Percentiles rank a stretch among this genome's conserved stretches.
Evolutionary conservation across 371 early-diverging fungal species (phyloP).

Genomic region (Enterospora canceri): DNA sequence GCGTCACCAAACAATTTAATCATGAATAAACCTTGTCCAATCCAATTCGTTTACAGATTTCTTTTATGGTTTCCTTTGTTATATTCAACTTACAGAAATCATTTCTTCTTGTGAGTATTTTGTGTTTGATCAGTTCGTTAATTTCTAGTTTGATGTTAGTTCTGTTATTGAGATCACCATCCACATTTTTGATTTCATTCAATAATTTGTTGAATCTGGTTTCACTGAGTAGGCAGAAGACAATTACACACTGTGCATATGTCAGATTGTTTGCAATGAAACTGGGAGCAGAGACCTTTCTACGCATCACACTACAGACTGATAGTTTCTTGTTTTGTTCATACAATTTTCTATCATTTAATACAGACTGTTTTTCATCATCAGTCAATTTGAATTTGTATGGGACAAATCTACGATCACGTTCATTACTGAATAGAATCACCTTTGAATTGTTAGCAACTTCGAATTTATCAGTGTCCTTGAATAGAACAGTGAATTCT

Average conservation of each 20-base stretch:
- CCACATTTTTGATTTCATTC: slow-evolving; percentile 3
- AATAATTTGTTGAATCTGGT: slow-evolving; percentile 6
- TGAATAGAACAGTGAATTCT: slow-evolving; percentile 1
- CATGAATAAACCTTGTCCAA: slow-evolving; percentile 3
- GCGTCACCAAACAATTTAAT: neutral
- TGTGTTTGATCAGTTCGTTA: slow-evolving; percentile 2
- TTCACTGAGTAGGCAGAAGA: slow-evolving; percentile 18
- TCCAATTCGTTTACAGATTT: slow-evolving; percentile 20
- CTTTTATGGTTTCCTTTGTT: slow-evolving; percentile 3
- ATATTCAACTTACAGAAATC: slow-evolving; percentile 5
- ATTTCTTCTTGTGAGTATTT: slow-evolving; percentile 1
- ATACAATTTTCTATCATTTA: neutral
- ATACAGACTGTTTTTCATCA: slow-evolving; percentile 6
- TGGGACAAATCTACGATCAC: slow-evolving; percentile 19
- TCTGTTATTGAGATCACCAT: slow-evolving; percentile 14
- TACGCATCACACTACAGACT: neutral
- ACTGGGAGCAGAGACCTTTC: neutral
- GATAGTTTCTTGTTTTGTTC: slow-evolving; percentile 6
- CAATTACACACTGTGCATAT: slow-evolving; percentile 4
- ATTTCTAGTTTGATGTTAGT: slow-evolving; percentile 10
- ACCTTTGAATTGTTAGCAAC: neutral
- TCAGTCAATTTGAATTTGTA: slow-evolving; percentile 13
- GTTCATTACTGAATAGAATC: slow-evolving; percentile 10
- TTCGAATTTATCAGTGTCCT: slow-evolving; percentile 4
- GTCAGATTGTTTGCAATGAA: slow-evolving; percentile 1